Evolutionary conservation across 108 stramenopile genomes (phyloP).

Genomic region (Fistulifera pelliculosa): DNA sequence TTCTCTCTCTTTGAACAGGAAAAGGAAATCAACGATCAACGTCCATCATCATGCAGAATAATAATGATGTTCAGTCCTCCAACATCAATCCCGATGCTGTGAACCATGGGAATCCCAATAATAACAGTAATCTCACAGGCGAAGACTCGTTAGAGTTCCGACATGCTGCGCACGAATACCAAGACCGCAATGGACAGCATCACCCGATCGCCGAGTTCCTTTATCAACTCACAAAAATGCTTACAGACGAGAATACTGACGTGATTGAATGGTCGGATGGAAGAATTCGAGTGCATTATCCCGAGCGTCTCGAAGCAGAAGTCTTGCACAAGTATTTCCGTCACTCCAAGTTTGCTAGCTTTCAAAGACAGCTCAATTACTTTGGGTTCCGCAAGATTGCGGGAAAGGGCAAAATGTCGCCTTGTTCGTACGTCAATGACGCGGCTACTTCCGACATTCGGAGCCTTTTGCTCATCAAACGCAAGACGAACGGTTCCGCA

Average conservation of each 20-base stretch:
- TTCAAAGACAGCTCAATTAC: slow-evolving; percentile 86
- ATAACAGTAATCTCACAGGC: no score
- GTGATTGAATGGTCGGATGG: slow-evolving; percentile 67
- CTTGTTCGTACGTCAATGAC: slow-evolving; percentile 88
- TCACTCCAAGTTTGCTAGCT: slow-evolving; percentile 85
- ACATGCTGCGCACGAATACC: no score
- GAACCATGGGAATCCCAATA: no score
- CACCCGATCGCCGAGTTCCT: slow-evolving; percentile 58
- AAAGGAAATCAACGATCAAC: no score
- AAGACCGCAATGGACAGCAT: slow-evolving; percentile 13
- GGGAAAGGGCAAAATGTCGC: slow-evolving; percentile 89
- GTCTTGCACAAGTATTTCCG: slow-evolving; percentile 65
- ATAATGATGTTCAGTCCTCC: no score
- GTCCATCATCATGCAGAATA: no score
- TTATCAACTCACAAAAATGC: slow-evolving; percentile 82
- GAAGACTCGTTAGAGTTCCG: no score
- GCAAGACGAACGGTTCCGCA: slow-evolving; percentile 53
- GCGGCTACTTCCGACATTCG: slow-evolving; percentile 75
- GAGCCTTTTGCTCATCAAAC: slow-evolving; percentile 76
- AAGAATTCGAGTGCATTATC: slow-evolving; percentile 71
- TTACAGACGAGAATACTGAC: slow-evolving; percentile 72
- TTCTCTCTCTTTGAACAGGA: no score
- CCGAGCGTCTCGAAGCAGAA: slow-evolving; percentile 57
- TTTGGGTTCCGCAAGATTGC: slow-evolving; percentile 90
- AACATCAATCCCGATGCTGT: no score